phyloP scores from a whole-genome alignment of 106 monocot species.

The Iris macrosiphon region DNA sequence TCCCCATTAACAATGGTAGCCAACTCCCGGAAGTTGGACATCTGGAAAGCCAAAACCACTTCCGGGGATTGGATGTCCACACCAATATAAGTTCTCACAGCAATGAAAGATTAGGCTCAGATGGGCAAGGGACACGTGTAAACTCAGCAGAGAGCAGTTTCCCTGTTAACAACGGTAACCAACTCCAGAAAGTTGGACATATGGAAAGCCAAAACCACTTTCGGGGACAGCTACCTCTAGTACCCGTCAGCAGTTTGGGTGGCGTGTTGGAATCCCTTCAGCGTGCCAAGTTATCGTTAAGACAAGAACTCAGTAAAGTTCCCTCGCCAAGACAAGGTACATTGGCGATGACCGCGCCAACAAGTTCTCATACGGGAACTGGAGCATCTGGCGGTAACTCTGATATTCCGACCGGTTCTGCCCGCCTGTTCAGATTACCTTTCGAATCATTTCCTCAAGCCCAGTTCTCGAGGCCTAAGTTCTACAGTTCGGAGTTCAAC shows the following conservation, averaged over 20 bases:
- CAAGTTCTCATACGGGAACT: conserved; percentile 6
- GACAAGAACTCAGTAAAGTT: conserved; percentile 19
- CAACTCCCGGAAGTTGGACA: too few relatives aligned
- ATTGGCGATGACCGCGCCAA: conserved; percentile 12
- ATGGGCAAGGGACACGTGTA: background rate
- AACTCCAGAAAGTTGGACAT: background rate
- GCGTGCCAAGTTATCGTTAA: conserved; percentile 53
- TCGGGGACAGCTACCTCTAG: too few relatives aligned
- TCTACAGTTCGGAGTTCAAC: conserved; percentile 18
- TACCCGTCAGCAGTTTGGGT: too few relatives aligned
- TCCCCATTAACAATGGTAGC: too few relatives aligned
- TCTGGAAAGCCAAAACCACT: background rate
- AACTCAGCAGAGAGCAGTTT: conserved; percentile 6
- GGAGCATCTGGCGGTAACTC: background rate
- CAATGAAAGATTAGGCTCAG: conserved; percentile 4
- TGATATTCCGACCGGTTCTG: conserved; percentile 26
- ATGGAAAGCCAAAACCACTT: conserved; percentile 9
- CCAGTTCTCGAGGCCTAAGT: background rate
- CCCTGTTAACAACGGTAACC: conserved; percentile 8
- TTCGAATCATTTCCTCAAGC: conserved; percentile 26
- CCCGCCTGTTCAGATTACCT: conserved; percentile 60
- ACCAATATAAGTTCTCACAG: conserved; percentile 9
- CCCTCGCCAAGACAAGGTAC: conserved; percentile 7
- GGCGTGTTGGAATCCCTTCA: conserved; percentile 62
- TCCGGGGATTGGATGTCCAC: background rate